Conservation (phyloP, 2,329 filamentous ascomycete species). For the Bipolaris zeicola region DNA sequence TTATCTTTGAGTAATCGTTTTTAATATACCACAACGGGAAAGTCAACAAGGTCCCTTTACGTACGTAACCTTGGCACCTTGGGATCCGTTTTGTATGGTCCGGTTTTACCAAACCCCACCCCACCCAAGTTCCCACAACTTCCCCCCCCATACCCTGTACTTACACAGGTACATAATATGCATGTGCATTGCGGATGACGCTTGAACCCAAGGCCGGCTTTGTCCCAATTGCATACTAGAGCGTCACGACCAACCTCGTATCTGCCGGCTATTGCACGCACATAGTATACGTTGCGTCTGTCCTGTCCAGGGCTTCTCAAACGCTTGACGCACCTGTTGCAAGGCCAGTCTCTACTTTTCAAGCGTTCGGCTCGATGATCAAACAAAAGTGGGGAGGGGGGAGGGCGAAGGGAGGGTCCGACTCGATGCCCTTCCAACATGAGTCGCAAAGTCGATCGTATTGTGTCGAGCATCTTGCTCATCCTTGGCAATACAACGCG, state of each 20-base stretch:
- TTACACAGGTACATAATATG: too few species aligned
- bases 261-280: background rate
- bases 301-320: background rate
- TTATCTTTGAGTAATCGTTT: background rate
- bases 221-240: background rate
- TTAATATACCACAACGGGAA: too few species aligned
- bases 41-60: background rate
- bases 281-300: background rate
- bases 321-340: background rate
- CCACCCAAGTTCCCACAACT: too few species aligned
- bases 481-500: background rate
- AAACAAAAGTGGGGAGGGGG: background rate
- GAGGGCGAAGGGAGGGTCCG: background rate
- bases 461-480: background rate
- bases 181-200: background rate
- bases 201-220: background rate
- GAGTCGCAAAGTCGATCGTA: background rate
- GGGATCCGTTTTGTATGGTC: background rate
- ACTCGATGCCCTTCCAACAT: background rate
- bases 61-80: background rate
- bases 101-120: background rate
- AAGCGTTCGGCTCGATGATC: background rate
- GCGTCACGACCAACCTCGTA: background rate
- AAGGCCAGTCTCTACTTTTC: background rate
- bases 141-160: too few species aligned